Percentiles rank a stretch among this genome's conserved stretches.
phyloP scores from a whole-genome alignment of 805 yeast genomes.

The Dipodascus geniculatus region DNA sequence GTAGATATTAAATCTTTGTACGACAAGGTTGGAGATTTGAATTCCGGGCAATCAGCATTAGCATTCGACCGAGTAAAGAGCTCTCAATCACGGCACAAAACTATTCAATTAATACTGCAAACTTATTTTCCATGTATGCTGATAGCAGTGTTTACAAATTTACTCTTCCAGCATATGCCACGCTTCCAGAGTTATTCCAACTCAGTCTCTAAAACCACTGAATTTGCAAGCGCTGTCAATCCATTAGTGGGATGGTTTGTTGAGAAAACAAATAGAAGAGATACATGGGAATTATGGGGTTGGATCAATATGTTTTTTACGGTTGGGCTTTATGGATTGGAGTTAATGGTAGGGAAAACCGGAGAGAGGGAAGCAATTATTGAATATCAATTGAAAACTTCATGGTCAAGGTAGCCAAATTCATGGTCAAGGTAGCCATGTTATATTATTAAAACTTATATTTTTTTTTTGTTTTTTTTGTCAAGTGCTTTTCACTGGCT shows the following conservation, averaged over 20 bases:
- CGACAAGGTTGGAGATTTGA: not conserved
- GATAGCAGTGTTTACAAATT: slow-evolving; percentile 84
- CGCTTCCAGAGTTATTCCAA: slow-evolving; percentile 33
- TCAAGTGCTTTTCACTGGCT: too few relatives aligned
- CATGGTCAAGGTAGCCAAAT: not conserved
- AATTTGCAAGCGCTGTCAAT: not conserved
- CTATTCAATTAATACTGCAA: not conserved
- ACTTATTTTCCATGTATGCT: not conserved
- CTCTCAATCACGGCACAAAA: not conserved
- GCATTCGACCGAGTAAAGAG: too few relatives aligned
- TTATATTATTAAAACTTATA: too few relatives aligned
- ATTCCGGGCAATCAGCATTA: not conserved
- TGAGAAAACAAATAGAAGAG: slow-evolving; percentile 25
- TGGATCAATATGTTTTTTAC: slow-evolving; percentile 87
- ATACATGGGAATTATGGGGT: slow-evolving; percentile 93
- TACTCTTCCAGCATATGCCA: slow-evolving; percentile 75
- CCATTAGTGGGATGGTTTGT: slow-evolving; percentile 17
- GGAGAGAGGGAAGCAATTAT: slow-evolving; percentile 11
- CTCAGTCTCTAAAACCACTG: not conserved
- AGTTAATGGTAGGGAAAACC: slow-evolving; percentile 35
- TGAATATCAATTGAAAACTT: slow-evolving; percentile 16
- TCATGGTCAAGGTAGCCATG: too few relatives aligned
- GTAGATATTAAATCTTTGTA: not conserved
- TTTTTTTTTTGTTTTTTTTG: too few relatives aligned
- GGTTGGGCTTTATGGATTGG: slow-evolving; percentile 64